Conservation (phyloP, 2,329 filamentous ascomycete genomes). For the Pseudogymnoascus sp. region DNA sequence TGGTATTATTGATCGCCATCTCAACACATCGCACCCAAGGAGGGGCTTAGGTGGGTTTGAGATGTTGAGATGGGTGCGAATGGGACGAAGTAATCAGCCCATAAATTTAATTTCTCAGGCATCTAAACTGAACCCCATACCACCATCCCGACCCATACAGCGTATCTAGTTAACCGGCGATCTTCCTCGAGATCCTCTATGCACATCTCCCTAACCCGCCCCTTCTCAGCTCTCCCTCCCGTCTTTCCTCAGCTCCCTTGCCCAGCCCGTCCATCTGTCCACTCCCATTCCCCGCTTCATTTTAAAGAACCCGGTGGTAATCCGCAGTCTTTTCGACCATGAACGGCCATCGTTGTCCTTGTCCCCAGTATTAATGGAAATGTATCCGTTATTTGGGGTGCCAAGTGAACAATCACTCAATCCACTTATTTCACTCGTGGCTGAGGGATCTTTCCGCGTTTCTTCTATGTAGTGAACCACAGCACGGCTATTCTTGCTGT, state of each 20-base stretch:
- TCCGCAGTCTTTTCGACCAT: neutral
- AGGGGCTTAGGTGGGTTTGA: no score
- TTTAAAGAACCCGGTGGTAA: neutral
- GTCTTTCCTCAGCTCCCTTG: neutral
- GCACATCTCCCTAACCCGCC: neutral
- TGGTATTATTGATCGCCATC: constrained; percentile 5
- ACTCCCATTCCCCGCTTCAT: neutral
- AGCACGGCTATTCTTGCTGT: neutral
- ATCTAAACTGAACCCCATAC: neutral
- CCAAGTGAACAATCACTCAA: neutral
- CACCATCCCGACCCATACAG: neutral
- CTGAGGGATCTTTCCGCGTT: neutral
- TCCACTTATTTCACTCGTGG: constrained; percentile 10
- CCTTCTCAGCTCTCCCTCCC: neutral
- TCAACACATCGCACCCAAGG: neutral
- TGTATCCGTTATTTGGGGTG: neutral
- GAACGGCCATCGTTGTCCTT: neutral
- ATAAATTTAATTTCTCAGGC: neutral
- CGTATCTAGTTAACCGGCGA: neutral
- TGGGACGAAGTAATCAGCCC: neutral
- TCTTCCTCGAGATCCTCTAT: neutral
- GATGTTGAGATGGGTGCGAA: no score
- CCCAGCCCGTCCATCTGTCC: neutral
- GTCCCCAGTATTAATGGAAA: neutral
- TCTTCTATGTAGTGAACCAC: no score